phyloP scores from a whole-genome alignment of 495 filamentous ascomycete species.

The Saxophila tyrrhenica region DNA sequence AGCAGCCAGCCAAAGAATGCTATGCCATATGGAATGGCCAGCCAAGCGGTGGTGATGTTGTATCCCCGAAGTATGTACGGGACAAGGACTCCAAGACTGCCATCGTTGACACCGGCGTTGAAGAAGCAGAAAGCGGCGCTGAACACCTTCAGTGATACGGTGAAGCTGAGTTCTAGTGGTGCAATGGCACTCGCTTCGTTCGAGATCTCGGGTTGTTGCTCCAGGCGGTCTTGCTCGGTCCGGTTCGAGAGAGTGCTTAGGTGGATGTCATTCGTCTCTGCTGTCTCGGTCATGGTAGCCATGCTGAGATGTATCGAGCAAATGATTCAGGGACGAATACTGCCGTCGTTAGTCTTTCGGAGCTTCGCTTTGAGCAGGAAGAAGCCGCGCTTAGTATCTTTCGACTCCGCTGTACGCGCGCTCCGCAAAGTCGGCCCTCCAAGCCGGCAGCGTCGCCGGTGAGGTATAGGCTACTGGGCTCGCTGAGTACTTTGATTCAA shows the following conservation, averaged over 20 bases:
- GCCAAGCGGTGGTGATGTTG: constrained; percentile 36
- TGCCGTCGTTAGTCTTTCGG: too few relatives aligned
- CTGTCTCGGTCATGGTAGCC: too few relatives aligned
- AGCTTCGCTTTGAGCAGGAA: too few relatives aligned
- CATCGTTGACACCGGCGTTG: constrained; percentile 43
- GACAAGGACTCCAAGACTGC: constrained; percentile 42
- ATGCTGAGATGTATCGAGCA: too few relatives aligned
- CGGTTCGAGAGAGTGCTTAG: neutral
- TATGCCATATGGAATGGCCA: constrained; percentile 28
- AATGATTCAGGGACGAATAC: too few relatives aligned
- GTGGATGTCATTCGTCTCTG: too few relatives aligned
- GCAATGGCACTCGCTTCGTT: neutral
- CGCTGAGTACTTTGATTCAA: too few relatives aligned
- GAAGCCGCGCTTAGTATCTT: too few relatives aligned
- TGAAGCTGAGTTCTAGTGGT: neutral
- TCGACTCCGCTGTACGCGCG: too few relatives aligned
- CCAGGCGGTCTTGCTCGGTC: neutral
- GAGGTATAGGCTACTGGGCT: too few relatives aligned
- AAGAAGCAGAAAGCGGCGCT: constrained; percentile 43
- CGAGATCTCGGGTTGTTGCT: neutral
- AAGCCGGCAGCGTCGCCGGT: too few relatives aligned
- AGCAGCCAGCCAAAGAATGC: constrained; percentile 36
- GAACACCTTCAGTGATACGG: constrained; percentile 29
- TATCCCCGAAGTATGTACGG: constrained; percentile 43
- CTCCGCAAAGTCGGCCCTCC: too few relatives aligned